phyloP scores from a whole-genome alignment of 129 eudicot genomes.

The Saussurea involucrata region DNA sequence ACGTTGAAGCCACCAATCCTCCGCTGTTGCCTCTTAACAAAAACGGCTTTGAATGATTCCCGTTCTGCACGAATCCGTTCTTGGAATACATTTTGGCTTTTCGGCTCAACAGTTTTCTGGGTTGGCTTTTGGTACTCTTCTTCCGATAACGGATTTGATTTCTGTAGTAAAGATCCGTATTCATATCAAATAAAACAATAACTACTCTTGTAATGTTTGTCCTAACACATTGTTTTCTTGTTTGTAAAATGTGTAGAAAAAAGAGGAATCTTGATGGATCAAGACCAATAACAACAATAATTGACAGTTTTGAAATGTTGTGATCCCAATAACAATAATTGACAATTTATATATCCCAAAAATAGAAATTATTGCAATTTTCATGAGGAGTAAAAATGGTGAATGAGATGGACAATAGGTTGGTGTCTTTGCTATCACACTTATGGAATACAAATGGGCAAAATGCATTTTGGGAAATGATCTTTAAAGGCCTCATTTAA shows the following conservation, averaged over 20 bases:
- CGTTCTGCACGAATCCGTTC: constrained; percentile 82
- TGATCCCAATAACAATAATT: neutral
- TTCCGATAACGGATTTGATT: constrained; percentile 74
- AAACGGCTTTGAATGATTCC: constrained; percentile 85
- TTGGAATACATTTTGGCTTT: constrained; percentile 56
- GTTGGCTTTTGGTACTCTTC: constrained; percentile 39
- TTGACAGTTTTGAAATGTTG: too few species aligned
- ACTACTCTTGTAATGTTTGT: neutral
- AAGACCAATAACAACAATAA: neutral
- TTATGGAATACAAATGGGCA: too few species aligned
- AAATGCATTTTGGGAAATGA: too few species aligned
- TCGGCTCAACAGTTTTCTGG: constrained; percentile 32
- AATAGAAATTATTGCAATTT: too few species aligned
- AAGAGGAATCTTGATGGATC: neutral
- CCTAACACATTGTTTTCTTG: neutral
- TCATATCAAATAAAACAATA: neutral
- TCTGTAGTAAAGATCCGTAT: constrained; percentile 52
- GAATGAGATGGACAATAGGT: too few species aligned
- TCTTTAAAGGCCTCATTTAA: too few species aligned
- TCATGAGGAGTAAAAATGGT: too few species aligned
- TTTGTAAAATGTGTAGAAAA: neutral
- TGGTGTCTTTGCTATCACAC: neutral
- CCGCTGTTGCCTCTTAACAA: constrained; percentile 76
- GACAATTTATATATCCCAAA: too few species aligned
- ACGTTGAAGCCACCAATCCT: constrained; percentile 52